phyloP scores from a whole-genome alignment of 2,329 filamentous ascomycete species.

The Neopestalotiopsis sp. region DNA sequence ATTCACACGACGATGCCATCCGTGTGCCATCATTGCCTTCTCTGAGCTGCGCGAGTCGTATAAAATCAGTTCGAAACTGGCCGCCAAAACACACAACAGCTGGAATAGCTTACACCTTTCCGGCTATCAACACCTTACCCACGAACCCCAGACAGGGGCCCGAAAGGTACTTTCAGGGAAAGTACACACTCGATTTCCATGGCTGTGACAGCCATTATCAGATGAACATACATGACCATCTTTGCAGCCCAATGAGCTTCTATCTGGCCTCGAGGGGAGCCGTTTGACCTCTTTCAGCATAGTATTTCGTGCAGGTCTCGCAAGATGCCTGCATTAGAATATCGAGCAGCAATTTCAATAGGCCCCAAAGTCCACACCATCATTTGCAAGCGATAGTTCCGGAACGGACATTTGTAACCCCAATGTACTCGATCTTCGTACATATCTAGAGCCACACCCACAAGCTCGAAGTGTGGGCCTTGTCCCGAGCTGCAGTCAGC shows the following conservation, averaged over 20 bases:
- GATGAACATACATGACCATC: neutral
- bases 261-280: neutral
- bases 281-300: neutral
- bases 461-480: neutral
- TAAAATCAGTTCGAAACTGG: neutral
- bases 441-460: conserved; percentile 13
- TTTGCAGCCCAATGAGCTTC: neutral
- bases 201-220: neutral
- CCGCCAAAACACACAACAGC: neutral
- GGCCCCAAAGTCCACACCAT: conserved; percentile 8
- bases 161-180: conserved; percentile 2
- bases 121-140: neutral
- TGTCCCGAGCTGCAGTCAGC: conserved; percentile 5
- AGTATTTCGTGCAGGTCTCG: neutral
- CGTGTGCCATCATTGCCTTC: neutral
- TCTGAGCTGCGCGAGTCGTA: neutral
- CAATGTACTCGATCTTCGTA: conserved; percentile 1
- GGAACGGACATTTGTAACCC: neutral
- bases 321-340: conserved; percentile 2
- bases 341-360: neutral
- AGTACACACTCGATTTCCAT: neutral
- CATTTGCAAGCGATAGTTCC: neutral
- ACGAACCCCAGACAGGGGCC: neutral
- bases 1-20: neutral
- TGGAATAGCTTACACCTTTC: neutral